A percentile compares a stretch with the other conserved stretches of the same genome.
phyloP scores from a whole-genome alignment of 257 asterid genomes.

The Buddleja alternifolia region DNA sequence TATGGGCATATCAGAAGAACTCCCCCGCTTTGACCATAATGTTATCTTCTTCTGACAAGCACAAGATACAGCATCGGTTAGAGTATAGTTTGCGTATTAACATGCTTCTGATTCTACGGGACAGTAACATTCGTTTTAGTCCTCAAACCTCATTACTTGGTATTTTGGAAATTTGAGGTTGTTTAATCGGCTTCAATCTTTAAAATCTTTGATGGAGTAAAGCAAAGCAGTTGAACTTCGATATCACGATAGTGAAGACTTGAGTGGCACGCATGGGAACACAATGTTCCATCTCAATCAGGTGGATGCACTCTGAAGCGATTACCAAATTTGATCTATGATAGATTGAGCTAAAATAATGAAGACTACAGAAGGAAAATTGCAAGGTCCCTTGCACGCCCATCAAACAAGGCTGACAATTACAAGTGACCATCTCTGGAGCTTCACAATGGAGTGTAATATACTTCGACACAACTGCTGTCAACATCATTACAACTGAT shows the following conservation, averaged over 20 bases:
- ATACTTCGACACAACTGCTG: conserved; percentile 88
- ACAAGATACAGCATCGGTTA: neutral
- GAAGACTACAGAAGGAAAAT: conserved; percentile 8
- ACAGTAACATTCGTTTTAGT: neutral
- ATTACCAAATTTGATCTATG: neutral
- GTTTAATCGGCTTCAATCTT: neutral
- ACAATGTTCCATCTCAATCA: conserved; percentile 3
- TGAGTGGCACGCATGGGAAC: neutral
- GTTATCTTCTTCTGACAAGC: neutral
- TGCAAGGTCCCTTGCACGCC: conserved; percentile 26
- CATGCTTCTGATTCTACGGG: neutral
- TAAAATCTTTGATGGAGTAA: neutral
- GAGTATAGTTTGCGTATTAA: neutral
- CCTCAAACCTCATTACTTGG: conserved; percentile 12
- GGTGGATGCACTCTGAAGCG: neutral
- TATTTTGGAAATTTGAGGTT: neutral
- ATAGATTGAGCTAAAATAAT: conserved; percentile 15
- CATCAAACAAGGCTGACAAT: conserved; percentile 20
- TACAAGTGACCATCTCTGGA: conserved; percentile 57
- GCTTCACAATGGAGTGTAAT: conserved; percentile 83
- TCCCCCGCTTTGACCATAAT: conserved; percentile 10
- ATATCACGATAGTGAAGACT: neutral
- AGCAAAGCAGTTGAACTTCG: neutral
- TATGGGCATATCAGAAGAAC: no score
- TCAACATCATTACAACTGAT: conserved; percentile 96